Percentiles rank a stretch among this genome's conserved stretches.
phyloP scores from a whole-genome alignment of 345 rosid species.

The Carallia brachiata region DNA sequence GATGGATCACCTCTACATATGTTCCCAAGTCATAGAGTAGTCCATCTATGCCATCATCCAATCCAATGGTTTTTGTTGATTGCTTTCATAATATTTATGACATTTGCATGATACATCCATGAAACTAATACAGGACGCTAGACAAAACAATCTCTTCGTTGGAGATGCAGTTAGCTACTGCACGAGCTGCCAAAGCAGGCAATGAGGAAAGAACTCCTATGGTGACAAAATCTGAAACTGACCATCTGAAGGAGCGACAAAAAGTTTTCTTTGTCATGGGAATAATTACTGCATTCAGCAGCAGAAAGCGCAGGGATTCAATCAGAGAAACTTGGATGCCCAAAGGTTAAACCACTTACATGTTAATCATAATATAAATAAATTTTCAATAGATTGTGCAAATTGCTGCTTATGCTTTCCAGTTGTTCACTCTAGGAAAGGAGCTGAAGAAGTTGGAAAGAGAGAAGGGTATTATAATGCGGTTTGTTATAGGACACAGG shows the following conservation, averaged over 20 bases:
- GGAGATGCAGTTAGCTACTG: conserved; percentile 79
- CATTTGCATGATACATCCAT: neutral
- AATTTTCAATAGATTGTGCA: too few species aligned
- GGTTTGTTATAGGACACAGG: conserved; percentile 71
- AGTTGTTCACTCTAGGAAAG: conserved; percentile 41
- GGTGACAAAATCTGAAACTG: conserved; percentile 35
- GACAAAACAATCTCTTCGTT: conserved; percentile 71
- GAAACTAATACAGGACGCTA: conserved; percentile 46
- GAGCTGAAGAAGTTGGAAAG: conserved; percentile 61
- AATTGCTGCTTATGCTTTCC: conserved; percentile 16
- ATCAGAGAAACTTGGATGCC: conserved; percentile 79
- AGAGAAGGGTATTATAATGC: conserved; percentile 66
- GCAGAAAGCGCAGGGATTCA: conserved; percentile 78
- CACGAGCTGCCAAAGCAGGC: conserved; percentile 55
- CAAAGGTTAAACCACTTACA: conserved; percentile 41
- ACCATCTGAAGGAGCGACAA: conserved; percentile 48
- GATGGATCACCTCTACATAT: too few species aligned
- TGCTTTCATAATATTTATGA: neutral
- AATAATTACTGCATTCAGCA: conserved; percentile 76
- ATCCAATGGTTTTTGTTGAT: neutral
- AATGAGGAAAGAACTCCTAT: conserved; percentile 40
- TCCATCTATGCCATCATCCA: neutral
- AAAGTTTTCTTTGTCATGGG: conserved; percentile 81
- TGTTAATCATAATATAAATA: neutral
- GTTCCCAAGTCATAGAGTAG: neutral